Conservation (phyloP, 768 basidiomycete genomes). For the Leucocoprinus leucothites region DNA sequence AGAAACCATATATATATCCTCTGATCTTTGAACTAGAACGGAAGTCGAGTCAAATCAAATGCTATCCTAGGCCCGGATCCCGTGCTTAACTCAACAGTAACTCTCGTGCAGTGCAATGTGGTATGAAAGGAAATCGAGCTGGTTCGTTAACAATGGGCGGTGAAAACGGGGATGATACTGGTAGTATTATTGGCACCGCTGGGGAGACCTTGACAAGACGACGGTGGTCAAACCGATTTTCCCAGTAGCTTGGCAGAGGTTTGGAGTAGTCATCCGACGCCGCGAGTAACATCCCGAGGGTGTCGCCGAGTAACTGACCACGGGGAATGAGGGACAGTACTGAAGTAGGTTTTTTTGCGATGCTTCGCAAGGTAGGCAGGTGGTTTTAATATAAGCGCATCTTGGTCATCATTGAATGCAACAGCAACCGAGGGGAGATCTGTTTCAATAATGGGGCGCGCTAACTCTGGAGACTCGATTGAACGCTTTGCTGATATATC, state of each 20-base stretch:
- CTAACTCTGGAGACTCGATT: no score
- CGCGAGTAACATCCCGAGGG: not conserved
- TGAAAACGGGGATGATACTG: not conserved
- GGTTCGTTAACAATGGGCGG: not conserved
- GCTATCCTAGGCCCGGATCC: no score
- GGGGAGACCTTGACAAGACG: not conserved
- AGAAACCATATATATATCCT: not conserved
- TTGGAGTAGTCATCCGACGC: not conserved
- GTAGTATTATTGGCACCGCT: not conserved
- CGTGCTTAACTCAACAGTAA: not conserved
- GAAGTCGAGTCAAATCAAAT: no score
- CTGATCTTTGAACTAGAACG: not conserved
- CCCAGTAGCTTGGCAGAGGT: not conserved
- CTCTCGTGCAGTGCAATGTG: not conserved
- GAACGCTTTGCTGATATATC: no score
- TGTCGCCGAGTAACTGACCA: not conserved
- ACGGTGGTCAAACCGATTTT: not conserved
- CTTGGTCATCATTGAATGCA: not conserved
- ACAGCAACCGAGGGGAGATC: not conserved
- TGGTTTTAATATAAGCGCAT: constrained; percentile 1
- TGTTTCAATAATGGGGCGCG: not conserved
- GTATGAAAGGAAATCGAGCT: not conserved
- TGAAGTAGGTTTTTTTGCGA: not conserved
- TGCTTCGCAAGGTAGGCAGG: not conserved
- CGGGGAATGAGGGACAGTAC: not conserved